Conservation (phyloP, 2,329 filamentous ascomycete genomes). For the Pseudogymnoascus sp. region DNA sequence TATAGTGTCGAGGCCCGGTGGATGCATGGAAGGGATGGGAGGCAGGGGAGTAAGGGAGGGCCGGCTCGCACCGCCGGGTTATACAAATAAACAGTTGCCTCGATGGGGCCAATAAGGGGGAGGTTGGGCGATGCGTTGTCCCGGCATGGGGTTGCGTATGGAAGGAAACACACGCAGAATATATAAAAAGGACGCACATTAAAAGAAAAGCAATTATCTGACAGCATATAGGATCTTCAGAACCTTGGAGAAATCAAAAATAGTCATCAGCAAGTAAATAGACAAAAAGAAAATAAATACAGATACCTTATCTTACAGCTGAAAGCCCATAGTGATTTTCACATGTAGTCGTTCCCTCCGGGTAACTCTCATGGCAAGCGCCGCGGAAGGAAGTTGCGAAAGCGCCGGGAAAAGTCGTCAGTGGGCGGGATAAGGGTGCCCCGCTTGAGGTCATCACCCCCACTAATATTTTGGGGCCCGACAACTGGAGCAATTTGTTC, state of each 20-base stretch:
- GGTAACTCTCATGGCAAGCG: not conserved
- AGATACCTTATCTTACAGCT: not conserved
- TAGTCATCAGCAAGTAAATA: not conserved
- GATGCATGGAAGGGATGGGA: not conserved
- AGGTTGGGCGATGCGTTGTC: not conserved
- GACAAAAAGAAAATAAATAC: not conserved
- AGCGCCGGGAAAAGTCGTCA: conserved; percentile 5
- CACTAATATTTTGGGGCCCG: conserved; percentile 6
- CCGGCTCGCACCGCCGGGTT: not conserved
- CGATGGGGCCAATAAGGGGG: not conserved
- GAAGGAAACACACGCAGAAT: not conserved
- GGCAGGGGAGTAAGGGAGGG: not conserved
- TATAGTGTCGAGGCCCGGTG: not conserved
- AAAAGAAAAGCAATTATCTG: not conserved
- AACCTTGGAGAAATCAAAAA: not conserved
- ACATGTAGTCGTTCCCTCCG: conserved; percentile 3
- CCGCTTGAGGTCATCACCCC: conserved; percentile 10
- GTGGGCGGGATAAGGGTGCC: not conserved
- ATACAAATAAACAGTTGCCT: not conserved
- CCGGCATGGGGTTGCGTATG: not conserved
- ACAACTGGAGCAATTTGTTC: conserved; percentile 5
- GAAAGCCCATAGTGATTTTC: not conserved
- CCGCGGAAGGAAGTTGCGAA: not conserved
- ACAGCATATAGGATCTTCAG: not conserved
- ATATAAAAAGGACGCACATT: not conserved